phyloP scores from a whole-genome alignment of 176 grass and related monocot genomes.

The Neostapfia colusana region DNA sequence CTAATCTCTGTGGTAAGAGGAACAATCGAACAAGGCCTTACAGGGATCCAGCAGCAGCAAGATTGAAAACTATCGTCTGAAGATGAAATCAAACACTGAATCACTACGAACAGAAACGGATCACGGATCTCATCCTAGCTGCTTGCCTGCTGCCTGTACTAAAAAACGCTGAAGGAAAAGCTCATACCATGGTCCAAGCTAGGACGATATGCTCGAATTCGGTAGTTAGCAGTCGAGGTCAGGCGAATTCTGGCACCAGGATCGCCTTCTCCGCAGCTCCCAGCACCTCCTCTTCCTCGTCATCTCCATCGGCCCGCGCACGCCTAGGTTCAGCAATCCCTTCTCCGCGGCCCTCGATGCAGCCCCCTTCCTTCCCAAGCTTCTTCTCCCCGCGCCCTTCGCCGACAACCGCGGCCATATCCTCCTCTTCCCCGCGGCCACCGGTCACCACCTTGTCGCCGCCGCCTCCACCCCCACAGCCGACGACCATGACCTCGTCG shows the following conservation, averaged over 20 bases:
- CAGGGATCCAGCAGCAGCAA: too few species aligned
- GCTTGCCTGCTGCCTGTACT: not conserved
- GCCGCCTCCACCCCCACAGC: not conserved
- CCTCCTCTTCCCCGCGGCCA: constrained; percentile 17
- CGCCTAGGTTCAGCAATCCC: not conserved
- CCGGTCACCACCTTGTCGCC: constrained; percentile 25
- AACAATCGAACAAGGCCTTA: too few species aligned
- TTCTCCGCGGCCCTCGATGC: constrained; percentile 32
- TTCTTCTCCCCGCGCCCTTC: constrained; percentile 11
- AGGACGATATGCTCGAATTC: not conserved
- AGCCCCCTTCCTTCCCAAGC: constrained; percentile 25
- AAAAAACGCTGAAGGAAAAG: not conserved
- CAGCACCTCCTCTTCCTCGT: not conserved
- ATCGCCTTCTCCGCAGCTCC: constrained; percentile 16
- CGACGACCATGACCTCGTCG: constrained; percentile 26
- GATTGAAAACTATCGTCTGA: not conserved
- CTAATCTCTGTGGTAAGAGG: too few species aligned
- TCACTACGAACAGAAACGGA: not conserved
- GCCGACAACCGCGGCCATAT: constrained; percentile 38
- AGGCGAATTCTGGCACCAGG: constrained; percentile 36
- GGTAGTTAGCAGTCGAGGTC: not conserved
- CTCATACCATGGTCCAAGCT: not conserved
- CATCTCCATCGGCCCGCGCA: not conserved
- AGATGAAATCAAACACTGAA: not conserved
- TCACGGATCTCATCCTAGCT: not conserved